phyloP scores from a whole-genome alignment of 116 monocot genomes.

The Cymodocea nodosa region DNA sequence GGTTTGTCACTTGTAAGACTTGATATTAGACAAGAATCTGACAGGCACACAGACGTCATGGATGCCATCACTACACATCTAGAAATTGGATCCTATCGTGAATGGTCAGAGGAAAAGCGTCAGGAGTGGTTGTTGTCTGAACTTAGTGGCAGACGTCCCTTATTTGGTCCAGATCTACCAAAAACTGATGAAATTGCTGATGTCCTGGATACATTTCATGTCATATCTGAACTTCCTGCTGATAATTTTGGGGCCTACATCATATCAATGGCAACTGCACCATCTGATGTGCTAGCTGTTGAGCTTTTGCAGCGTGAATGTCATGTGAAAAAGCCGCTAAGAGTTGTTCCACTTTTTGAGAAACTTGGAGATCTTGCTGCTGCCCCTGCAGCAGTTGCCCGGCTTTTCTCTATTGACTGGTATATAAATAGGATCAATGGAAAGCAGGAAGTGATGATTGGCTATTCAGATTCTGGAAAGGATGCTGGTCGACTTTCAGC shows the following conservation, averaged over 20 bases:
- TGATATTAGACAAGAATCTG: constrained; percentile 95
- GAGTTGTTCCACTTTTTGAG: constrained; percentile 94
- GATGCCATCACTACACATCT: constrained; percentile 85
- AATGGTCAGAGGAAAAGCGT: constrained; percentile 81
- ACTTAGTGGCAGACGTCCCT: constrained; percentile 73
- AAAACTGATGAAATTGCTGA: constrained; percentile 90
- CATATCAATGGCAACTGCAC: constrained; percentile 91
- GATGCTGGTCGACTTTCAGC: constrained; percentile 95
- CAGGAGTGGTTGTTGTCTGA: constrained; percentile 92
- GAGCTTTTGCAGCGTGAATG: constrained; percentile 82
- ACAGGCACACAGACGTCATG: constrained; percentile 84
- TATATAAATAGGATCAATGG: constrained; percentile 78
- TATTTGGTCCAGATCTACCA: constrained; percentile 77
- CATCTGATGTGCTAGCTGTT: constrained; percentile 85
- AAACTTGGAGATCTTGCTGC: constrained; percentile 90
- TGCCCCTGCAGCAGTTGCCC: constrained; percentile 77
- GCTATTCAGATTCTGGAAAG: constrained; percentile 96
- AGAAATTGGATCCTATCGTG: constrained; percentile 83
- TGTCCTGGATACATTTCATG: constrained; percentile 73
- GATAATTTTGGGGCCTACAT: constrained; percentile 94
- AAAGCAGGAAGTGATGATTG: constrained; percentile 98
- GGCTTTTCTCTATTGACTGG: constrained; percentile 95
- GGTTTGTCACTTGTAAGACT: constrained; percentile 86
- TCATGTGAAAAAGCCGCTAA: constrained; percentile 63
- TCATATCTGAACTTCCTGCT: constrained; percentile 77